Evolutionary conservation across 805 yeast species (phyloP), one percentile per base, ranked within the genome.

Genomic region (Pichia sporocuriosa): DNA sequence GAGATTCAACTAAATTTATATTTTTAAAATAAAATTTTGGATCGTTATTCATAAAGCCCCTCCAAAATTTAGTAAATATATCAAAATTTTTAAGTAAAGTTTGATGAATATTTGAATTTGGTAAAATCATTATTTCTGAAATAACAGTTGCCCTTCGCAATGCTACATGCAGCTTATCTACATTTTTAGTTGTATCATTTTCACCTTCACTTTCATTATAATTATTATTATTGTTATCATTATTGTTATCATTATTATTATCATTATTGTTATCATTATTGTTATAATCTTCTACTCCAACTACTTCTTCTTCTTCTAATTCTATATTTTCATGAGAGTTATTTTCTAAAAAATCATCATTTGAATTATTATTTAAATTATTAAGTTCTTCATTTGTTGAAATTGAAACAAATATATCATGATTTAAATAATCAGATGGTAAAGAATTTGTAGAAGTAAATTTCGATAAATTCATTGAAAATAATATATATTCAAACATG

Each of bases 41-140:
- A 28, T 51, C 55, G 35, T 48, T 47, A 37, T 57, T 55, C 40
- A 60, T 35, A 35, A 62, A 51, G 1, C 66, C 66, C 23, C 62
- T 48, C 66, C 66, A 62, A 3, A 62, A 43, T 34, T 46, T 51
- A 4, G 52, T 43, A 16, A 62, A 35, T 8, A 55, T 47, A 13
- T 45, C 45, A 9, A 48, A 46, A 7, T 55, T 56, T 3, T 49
- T 37, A 12, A 60, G 40, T n/a, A 61, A 35, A 16, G 41, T 42
- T 24, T 52, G 47, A 10, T 53, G 51, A n/a, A 52, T 45, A 21
- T 49, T 40, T 10, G 52, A 43, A 32, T 52, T 47, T 2, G 61
- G 50, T 7, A 59, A 37, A 15, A 59, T 50, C 35, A 61, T 36
- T 2, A 56, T 48, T 31, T 62, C 65, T 21, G 59, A 56, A 7